These are phyloP conservation scores for Butyriboletus appendiculatus DNA, from an alignment of 1,284 basidiomycete genomes.

Conservation along the genomic window DNA sequence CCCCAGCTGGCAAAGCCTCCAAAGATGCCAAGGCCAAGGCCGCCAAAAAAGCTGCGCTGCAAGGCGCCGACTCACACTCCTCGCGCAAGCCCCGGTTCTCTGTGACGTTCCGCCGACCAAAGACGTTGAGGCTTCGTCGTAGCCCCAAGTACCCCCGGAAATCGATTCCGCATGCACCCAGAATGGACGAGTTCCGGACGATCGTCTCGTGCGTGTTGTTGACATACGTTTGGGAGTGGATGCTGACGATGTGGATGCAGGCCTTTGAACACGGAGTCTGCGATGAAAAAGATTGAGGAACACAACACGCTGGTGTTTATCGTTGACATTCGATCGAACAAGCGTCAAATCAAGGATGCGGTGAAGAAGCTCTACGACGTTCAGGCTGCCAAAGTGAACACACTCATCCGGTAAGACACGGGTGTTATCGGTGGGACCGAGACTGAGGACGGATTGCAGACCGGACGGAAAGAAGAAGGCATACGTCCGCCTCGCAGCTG, in stretches of 20 bases:
- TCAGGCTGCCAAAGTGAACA: conserved; percentile 95
- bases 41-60: conserved; percentile 96
- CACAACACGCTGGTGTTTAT: conserved; percentile 99
- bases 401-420: conserved; percentile 84
- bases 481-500: conserved; percentile 92
- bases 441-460: conserved; percentile 43
- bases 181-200: conserved; percentile 97
- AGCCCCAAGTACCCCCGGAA: conserved; percentile 92
- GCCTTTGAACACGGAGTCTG: conserved; percentile 82
- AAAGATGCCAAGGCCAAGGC: conserved; percentile 86
- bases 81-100: conserved; percentile 85
- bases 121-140: conserved; percentile 87
- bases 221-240: background rate
- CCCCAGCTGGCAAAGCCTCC: conserved; percentile 20
- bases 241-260: conserved; percentile 37
- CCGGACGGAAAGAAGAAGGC: conserved; percentile 99
- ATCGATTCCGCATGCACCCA: conserved; percentile 89
- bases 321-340: conserved; percentile 94
- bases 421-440: background rate
- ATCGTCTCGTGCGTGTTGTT: conserved; percentile 75
- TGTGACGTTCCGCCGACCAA: conserved; percentile 96
- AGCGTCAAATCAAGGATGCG: conserved; percentile 98
- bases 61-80: conserved; percentile 78
- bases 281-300: conserved; percentile 99
- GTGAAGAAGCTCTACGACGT: conserved; percentile 99